Evolutionary conservation across 192 early-diverging fungal genomes (phyloP), one percentile per base, ranked within the genome.

Genomic region (Chytriomyces hyalinus): DNA sequence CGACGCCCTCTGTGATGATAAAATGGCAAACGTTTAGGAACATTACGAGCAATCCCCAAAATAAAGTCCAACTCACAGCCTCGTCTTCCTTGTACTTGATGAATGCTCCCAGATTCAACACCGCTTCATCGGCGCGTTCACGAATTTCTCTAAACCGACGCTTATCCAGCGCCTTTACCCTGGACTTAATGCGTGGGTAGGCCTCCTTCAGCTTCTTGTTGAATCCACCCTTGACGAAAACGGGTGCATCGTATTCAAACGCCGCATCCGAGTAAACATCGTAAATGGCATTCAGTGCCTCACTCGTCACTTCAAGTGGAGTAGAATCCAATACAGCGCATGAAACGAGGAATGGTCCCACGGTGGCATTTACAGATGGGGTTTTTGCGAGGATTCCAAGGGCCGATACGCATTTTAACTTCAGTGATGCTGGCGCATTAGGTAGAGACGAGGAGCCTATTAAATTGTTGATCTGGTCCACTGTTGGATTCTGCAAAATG

Each of bases 21-120:
- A 36, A 36, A 36, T 2, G 4, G 36, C 0, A 36, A 36, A 0
- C 36, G 36, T 36, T 36, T 2, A 36, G 36, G 36, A 36, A 36
- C 36, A 36, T 36, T 1, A 3, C 36, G 4, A 36, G 36, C 36
- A 36, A 36, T 36, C 36, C 3, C 36, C 2, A 2, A 57, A 2
- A 57, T 4, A 57, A 57, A 57, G 20, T 13, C 0, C 3, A 57
- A 20, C 53, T 57, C 53, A 57, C 63, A 11, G 69, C 69, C 83
- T 97, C 96, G 6, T 82, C 84, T 49, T 89, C 87, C 85, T 98
- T 97, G 84, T 97, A 98, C 59, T 90, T 85, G 45, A 98, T 88
- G 84, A 98, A 98, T 10, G 90, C 92, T 28, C 88, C 82, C 68
- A 96, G 78, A 80, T 97, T 98, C 73, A 87, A 73, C 43, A 91